phyloP scores from a whole-genome alignment of 352 stramenopile genomes.

The Aphanomyces cochlioides region DNA sequence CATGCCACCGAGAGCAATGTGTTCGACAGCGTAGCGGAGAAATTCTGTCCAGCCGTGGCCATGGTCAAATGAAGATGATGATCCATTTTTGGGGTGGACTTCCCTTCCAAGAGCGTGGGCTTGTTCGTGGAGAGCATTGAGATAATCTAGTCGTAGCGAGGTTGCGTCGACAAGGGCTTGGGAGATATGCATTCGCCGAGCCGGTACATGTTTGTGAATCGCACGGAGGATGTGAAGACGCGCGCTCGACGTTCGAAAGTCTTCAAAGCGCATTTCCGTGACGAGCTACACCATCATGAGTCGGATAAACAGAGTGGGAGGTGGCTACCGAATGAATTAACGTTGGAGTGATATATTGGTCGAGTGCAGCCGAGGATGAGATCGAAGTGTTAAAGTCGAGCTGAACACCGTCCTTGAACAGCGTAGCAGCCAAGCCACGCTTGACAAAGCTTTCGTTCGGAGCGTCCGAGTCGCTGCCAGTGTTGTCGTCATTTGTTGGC shows the following conservation, averaged over 20 bases:
- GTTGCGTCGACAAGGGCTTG: constrained; percentile 70
- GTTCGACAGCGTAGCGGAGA: constrained; percentile 73
- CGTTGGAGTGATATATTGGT: constrained; percentile 67
- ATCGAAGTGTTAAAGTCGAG: constrained; percentile 38
- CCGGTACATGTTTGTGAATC: constrained; percentile 69
- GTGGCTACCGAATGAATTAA: constrained; percentile 59
- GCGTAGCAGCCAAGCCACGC: constrained; percentile 58
- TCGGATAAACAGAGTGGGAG: not conserved
- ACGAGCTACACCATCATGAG: constrained; percentile 40
- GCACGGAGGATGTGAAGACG: constrained; percentile 76
- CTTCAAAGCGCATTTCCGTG: constrained; percentile 76
- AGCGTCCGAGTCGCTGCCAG: constrained; percentile 71
- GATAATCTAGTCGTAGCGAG: constrained; percentile 61
- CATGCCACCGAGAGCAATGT: constrained; percentile 47
- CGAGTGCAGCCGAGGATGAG: constrained; percentile 44
- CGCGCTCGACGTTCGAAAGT: constrained; percentile 78
- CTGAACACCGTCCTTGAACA: constrained; percentile 66
- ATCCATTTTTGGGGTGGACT: constrained; percentile 44
- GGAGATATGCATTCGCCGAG: constrained; percentile 62
- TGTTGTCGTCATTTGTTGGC: constrained; percentile 42
- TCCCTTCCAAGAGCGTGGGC: constrained; percentile 60
- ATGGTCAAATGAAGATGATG: constrained; percentile 46
- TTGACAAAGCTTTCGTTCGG: constrained; percentile 86
- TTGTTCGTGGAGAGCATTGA: constrained; percentile 44
- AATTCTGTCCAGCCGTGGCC: constrained; percentile 78